Evolutionary conservation across 495 filamentous ascomycete species (phyloP).

Genomic region (Penicillium argentinense): DNA sequence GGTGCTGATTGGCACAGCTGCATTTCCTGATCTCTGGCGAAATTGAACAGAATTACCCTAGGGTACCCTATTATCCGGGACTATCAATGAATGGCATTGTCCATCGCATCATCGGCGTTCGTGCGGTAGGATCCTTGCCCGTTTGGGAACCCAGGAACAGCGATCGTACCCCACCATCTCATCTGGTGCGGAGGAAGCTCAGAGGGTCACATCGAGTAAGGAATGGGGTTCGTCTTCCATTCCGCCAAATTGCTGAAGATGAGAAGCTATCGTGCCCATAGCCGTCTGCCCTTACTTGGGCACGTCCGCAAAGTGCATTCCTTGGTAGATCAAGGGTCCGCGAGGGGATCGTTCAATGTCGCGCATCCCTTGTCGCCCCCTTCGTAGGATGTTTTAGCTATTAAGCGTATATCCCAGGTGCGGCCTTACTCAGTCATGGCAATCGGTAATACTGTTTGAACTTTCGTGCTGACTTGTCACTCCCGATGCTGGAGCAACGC

Average conservation of each 20-base stretch:
- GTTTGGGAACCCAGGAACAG: constrained; percentile 6
- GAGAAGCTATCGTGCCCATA: background rate
- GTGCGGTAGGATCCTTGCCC: constrained; percentile 17
- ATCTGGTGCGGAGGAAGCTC: background rate
- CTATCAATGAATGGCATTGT: too few species aligned
- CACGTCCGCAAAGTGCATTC: constrained; percentile 16
- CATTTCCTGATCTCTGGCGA: background rate
- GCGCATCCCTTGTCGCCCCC: constrained; percentile 29
- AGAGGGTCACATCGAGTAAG: constrained; percentile 22
- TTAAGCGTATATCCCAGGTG: constrained; percentile 15
- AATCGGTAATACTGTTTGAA: too few species aligned
- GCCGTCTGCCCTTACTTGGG: constrained; percentile 21
- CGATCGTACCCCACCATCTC: constrained; percentile 17
- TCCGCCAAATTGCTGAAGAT: background rate
- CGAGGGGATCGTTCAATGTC: constrained; percentile 30
- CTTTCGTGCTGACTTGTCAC: background rate
- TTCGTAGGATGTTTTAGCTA: constrained; percentile 22
- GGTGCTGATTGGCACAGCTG: constrained; percentile 25
- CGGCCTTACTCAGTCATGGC: too few species aligned
- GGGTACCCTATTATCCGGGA: too few species aligned
- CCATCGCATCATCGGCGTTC: constrained; percentile 19
- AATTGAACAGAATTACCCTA: background rate
- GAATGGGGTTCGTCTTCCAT: constrained; percentile 15
- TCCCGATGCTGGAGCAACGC: constrained; percentile 1
- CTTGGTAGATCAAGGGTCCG: constrained; percentile 29